Base-by-base conservation (phyloP, 768 basidiomycete species). In the Cystobasidium ongulense region DNA sequence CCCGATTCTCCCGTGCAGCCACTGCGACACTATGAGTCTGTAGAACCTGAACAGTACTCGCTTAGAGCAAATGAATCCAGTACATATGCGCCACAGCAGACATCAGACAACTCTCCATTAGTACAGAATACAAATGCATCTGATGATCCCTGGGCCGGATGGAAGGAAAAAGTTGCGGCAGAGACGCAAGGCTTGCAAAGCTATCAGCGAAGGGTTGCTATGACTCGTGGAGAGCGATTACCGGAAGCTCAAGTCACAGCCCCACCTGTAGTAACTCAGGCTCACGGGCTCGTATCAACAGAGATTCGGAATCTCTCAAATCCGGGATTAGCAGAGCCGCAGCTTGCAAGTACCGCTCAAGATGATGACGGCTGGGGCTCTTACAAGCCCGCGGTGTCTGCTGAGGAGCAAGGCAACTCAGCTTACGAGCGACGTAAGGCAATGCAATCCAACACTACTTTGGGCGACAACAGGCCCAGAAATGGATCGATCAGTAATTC, bases 331-430 rank as follows among this genome's bases (percentile, higher is more conserved):
- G 21, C 8, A 11, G 23, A 21, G 21, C 15, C 23, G 11, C 7
- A 61, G 25, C 13, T 43, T 67, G 27, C 38, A 15, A 13, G 13
- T 52, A 27, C 65, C 27, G 17, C 43, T 5, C 8, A 8, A 25
- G 41, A 43, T 21, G 27, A 67, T 52, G 65, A 67, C 33, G 65
- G 65, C 43, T 67, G 65, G 65, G 65, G 33, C 23, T 50, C n/a
- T 43, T 67, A 52, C 17, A 67, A 8, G 63, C 63, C 63, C 25
- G 5, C 17, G 33, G 52, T 50, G 11, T 27, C 63, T 5, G 63
- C 29, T 5, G 33, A 38, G 21, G 11, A 67, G 27, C 41, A 29
- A 21, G 65, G 65, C n/a, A 50, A 43, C 8, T 39, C 21, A 17
- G 65, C 65, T 29, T 67, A 38, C 52, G 23, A 52, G 27, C 10